Conservation (phyloP, 2,329 filamentous ascomycete species). For the Huntiella decipiens region DNA sequence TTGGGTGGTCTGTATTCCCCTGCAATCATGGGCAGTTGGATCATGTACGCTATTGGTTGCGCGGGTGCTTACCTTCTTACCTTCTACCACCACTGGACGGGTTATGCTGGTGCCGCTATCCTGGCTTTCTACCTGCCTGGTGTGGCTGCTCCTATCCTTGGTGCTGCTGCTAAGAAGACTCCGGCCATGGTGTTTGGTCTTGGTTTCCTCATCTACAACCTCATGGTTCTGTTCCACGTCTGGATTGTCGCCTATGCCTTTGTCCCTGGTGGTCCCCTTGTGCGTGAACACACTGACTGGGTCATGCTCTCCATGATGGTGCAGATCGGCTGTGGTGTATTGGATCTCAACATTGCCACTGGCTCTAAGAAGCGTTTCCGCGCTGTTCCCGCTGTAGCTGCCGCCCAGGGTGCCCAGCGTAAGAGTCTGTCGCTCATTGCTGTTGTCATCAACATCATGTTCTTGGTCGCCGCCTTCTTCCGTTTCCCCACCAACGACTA, state of each 20-base stretch:
- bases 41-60: slow-evolving; percentile 57
- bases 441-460: slow-evolving; percentile 58
- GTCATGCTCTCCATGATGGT: slow-evolving; percentile 78
- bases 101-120: slow-evolving; percentile 66
- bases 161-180: slow-evolving; percentile 54
- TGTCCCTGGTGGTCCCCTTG: slow-evolving; percentile 78
- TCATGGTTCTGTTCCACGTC: slow-evolving; percentile 90
- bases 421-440: slow-evolving; percentile 40
- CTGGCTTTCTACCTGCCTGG: slow-evolving; percentile 69
- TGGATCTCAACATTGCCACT: slow-evolving; percentile 36
- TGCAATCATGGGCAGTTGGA: slow-evolving; percentile 55
- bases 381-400: not conserved
- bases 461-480: slow-evolving; percentile 63
- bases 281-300: slow-evolving; percentile 91
- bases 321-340: slow-evolving; percentile 67
- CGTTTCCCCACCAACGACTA: slow-evolving; percentile 90
- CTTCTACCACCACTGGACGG: slow-evolving; percentile 61
- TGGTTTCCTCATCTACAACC: slow-evolving; percentile 80
- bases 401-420: slow-evolving; percentile 23
- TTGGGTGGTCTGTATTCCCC: slow-evolving; percentile 58
- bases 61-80: slow-evolving; percentile 65
- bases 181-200: slow-evolving; percentile 70
- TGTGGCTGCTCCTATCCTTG: slow-evolving; percentile 54
- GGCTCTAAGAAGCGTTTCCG: slow-evolving; percentile 8
- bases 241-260: slow-evolving; percentile 99